Conservation (phyloP, 2,329 filamentous ascomycete genomes). For the Clarireedia hainanense region DNA sequence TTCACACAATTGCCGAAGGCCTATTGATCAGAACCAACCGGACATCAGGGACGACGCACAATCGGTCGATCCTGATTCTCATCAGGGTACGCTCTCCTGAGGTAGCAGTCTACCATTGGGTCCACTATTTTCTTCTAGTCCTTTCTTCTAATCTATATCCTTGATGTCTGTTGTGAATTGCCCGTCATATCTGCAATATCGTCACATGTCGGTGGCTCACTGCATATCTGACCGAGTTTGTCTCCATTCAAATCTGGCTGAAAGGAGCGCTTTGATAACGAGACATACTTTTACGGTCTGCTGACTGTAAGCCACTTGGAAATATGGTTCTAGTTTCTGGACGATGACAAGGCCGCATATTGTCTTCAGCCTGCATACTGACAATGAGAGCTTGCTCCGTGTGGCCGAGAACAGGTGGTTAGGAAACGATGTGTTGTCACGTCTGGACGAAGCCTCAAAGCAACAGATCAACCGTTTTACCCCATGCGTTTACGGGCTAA, state of each 20-base stretch:
- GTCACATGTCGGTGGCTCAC: conserved; percentile 10
- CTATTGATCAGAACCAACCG: conserved; percentile 16
- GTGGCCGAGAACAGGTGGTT: conserved; percentile 7
- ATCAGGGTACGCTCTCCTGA: background rate
- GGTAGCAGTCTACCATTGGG: conserved; percentile 1
- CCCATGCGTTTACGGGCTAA: conserved; percentile 4
- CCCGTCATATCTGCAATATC: conserved; percentile 6
- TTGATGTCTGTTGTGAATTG: conserved; percentile 5
- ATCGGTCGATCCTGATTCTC: conserved; percentile 3
- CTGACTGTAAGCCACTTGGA: conserved; percentile 21
- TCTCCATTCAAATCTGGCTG: conserved; percentile 4
- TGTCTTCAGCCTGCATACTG: conserved; percentile 9
- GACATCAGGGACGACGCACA: conserved; percentile 3
- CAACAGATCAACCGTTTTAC: conserved; percentile 13
- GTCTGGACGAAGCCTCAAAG: conserved; percentile 13
- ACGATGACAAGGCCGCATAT: conserved; percentile 8
- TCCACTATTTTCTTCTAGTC: background rate
- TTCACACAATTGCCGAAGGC: conserved; percentile 19
- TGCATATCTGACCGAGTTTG: conserved; percentile 2
- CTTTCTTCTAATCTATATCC: conserved; percentile 9
- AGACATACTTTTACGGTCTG: conserved; percentile 19
- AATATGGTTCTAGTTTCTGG: conserved; percentile 19
- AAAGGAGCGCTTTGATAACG: conserved; percentile 6
- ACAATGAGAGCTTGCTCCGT: conserved; percentile 3
- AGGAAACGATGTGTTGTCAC: conserved; percentile 26